Evolutionary conservation across 495 filamentous ascomycete genomes (phyloP).

Genomic region (Penicillium dipodomyicola): DNA sequence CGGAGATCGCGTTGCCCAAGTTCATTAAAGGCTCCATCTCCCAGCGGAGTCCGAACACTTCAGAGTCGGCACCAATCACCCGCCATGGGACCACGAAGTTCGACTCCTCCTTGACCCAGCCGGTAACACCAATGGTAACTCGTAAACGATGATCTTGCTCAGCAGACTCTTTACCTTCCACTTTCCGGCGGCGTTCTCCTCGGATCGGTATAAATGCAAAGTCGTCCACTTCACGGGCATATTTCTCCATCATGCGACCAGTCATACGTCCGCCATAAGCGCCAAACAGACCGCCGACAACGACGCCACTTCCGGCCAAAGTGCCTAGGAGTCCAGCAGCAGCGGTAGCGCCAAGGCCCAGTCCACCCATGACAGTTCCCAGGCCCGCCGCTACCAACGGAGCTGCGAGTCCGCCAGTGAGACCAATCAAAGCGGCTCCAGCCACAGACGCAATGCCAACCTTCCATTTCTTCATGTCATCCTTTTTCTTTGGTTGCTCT

Average conservation of each 20-base stretch:
- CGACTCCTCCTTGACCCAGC: constrained; percentile 71
- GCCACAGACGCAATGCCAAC: constrained; percentile 78
- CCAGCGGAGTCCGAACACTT: constrained; percentile 83
- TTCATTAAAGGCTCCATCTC: constrained; percentile 76
- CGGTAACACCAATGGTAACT: constrained; percentile 77
- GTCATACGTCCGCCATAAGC: constrained; percentile 85
- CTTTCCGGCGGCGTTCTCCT: constrained; percentile 40
- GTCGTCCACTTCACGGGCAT: constrained; percentile 82
- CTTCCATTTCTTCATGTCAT: constrained; percentile 69
- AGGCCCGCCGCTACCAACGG: constrained; percentile 80
- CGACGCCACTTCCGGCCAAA: constrained; percentile 69
- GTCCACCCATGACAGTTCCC: constrained; percentile 75
- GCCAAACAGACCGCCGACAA: constrained; percentile 83
- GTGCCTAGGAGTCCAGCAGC: constrained; percentile 77
- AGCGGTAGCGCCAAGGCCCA: constrained; percentile 75
- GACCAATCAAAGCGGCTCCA: constrained; percentile 71
- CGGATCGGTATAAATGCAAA: constrained; percentile 82
- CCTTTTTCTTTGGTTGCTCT: constrained; percentile 65
- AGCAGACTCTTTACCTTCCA: constrained; percentile 45
- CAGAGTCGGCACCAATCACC: constrained; percentile 63
- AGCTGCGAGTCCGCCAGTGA: constrained; percentile 79
- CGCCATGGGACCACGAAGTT: constrained; percentile 75
- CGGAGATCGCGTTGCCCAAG: constrained; percentile 70
- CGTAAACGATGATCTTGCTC: constrained; percentile 65
- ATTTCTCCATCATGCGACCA: constrained; percentile 81